Evolutionary conservation across 371 early-diverging fungal species (phyloP).

Genomic region (Lichtheimia ramosa): DNA sequence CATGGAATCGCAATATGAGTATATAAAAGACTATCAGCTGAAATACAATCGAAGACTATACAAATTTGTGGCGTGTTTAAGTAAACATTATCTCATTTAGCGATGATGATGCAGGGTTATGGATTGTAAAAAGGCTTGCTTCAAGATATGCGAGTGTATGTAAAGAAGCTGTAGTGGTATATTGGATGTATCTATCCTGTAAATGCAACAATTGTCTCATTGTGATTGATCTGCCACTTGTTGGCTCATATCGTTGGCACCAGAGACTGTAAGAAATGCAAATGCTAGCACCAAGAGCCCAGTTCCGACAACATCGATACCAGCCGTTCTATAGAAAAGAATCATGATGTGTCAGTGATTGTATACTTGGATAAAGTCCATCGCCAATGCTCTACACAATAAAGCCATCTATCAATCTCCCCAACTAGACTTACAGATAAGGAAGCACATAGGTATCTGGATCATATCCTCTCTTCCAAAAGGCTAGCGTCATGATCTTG

Average conservation of each 20-base stretch:
- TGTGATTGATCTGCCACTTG: neutral
- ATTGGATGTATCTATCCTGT: neutral
- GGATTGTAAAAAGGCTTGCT: constrained; percentile 1
- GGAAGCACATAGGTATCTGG: constrained; percentile 85
- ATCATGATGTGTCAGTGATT: neutral
- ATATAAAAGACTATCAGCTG: no score
- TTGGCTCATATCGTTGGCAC: constrained; percentile 32
- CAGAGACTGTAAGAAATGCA: constrained; percentile 28
- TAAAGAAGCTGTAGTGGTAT: neutral
- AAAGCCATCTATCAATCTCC: neutral
- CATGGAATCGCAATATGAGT: no score
- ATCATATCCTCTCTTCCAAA: constrained; percentile 74
- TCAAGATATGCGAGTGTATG: neutral
- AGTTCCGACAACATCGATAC: constrained; percentile 60
- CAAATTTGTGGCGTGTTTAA: no score
- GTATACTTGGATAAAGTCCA: neutral
- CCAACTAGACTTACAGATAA: constrained; percentile 53
- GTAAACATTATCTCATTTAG: no score
- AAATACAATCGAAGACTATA: no score
- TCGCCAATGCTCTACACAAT: neutral
- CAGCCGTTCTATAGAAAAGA: constrained; percentile 40
- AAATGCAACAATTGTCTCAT: neutral
- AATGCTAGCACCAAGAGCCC: constrained; percentile 49
- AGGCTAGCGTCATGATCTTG: constrained; percentile 46
- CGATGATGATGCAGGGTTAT: no score